A percentile compares a stretch with the other conserved stretches of the same genome.
Conservation (phyloP, 1,284 basidiomycete genomes). For the Cutaneotrichosporon cutaneum region DNA sequence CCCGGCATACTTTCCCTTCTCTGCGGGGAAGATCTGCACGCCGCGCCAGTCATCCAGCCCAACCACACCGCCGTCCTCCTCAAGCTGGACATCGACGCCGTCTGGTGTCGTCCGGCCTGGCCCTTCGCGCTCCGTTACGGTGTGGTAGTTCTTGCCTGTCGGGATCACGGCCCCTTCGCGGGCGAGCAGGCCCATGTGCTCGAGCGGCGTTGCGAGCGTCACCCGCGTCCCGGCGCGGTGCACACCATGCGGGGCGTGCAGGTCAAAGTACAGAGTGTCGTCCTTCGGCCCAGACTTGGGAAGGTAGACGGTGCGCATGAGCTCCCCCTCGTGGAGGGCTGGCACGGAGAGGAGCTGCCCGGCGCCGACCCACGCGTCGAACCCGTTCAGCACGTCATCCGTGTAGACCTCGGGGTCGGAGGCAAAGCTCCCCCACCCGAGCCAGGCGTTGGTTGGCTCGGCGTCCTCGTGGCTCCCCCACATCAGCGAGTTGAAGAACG, state of each 20-base stretch:
- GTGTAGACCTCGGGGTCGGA: slow-evolving; percentile 50
- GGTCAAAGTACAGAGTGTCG: slow-evolving; percentile 37
- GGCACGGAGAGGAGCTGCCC: slow-evolving; percentile 51
- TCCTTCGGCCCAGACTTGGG: slow-evolving; percentile 40
- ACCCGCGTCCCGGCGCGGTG: slow-evolving; percentile 38
- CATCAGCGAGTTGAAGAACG: slow-evolving; percentile 51
- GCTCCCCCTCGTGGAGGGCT: slow-evolving; percentile 47
- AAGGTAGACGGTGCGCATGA: slow-evolving; percentile 50
- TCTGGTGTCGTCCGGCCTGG: slow-evolving; percentile 46
- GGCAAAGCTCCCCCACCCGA: slow-evolving; percentile 53
- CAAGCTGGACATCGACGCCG: slow-evolving; percentile 50
- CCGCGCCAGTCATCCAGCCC: slow-evolving; percentile 54
- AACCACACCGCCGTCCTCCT: slow-evolving; percentile 49
- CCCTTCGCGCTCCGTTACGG: slow-evolving; percentile 47
- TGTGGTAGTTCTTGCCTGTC: slow-evolving; percentile 50
- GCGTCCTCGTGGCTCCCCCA: slow-evolving; percentile 52
- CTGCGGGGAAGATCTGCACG: slow-evolving; percentile 51
- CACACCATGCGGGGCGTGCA: slow-evolving; percentile 35
- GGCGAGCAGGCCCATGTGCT: slow-evolving; percentile 53
- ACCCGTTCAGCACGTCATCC: slow-evolving; percentile 48
- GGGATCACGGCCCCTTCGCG: slow-evolving; percentile 53
- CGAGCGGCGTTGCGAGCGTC: slow-evolving; percentile 50
- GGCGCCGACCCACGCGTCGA: slow-evolving; percentile 55
- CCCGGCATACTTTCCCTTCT: slow-evolving; percentile 26
- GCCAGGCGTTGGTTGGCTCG: slow-evolving; percentile 52